These are phyloP conservation scores for Beauveria sp. DNA, from an alignment of 2,329 filamentous ascomycete species.

Conservation along the genomic window DNA sequence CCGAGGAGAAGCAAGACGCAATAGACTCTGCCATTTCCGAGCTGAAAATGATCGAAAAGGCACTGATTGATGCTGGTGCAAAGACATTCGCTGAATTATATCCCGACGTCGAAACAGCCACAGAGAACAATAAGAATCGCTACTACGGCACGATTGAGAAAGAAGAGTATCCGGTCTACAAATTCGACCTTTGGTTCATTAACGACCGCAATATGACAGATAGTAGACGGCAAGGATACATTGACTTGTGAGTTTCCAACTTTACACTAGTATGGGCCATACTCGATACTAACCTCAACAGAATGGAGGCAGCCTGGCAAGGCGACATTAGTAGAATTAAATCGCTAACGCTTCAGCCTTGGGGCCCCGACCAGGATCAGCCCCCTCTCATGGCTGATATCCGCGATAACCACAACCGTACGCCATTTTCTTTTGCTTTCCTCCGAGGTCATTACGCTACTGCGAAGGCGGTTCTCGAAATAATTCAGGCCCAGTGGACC, in stretches of 20 bases:
- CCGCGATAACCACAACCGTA: slow-evolving; percentile 41
- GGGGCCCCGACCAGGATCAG: slow-evolving; percentile 45
- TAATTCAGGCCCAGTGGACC: slow-evolving; percentile 60
- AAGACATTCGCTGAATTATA: slow-evolving; percentile 61
- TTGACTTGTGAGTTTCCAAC: slow-evolving; percentile 46
- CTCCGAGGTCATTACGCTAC: slow-evolving; percentile 56
- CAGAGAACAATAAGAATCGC: slow-evolving; percentile 8
- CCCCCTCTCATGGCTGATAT: slow-evolving; percentile 58
- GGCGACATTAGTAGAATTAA: slow-evolving; percentile 63
- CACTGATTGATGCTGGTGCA: slow-evolving; percentile 49
- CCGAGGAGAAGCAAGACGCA: slow-evolving; percentile 46
- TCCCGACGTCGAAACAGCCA: slow-evolving; percentile 37
- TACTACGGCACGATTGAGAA: not conserved
- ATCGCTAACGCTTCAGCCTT: slow-evolving; percentile 51
- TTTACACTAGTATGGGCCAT: not conserved
- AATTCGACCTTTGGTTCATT: slow-evolving; percentile 43
- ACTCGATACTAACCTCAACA: slow-evolving; percentile 9
- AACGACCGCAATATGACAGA: slow-evolving; percentile 48
- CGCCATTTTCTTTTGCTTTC: slow-evolving; percentile 62
- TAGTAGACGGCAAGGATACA: slow-evolving; percentile 49
- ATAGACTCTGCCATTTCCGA: slow-evolving; percentile 43
- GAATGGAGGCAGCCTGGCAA: slow-evolving; percentile 65
- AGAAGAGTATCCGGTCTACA: slow-evolving; percentile 32
- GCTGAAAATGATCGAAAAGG: slow-evolving; percentile 47
- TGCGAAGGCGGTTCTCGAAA: slow-evolving; percentile 61